A percentile compares a stretch with the other conserved stretches of the same genome.
phyloP scores from a whole-genome alignment of 805 yeast genomes.

The Wickerhamomyces chaumierensis region DNA sequence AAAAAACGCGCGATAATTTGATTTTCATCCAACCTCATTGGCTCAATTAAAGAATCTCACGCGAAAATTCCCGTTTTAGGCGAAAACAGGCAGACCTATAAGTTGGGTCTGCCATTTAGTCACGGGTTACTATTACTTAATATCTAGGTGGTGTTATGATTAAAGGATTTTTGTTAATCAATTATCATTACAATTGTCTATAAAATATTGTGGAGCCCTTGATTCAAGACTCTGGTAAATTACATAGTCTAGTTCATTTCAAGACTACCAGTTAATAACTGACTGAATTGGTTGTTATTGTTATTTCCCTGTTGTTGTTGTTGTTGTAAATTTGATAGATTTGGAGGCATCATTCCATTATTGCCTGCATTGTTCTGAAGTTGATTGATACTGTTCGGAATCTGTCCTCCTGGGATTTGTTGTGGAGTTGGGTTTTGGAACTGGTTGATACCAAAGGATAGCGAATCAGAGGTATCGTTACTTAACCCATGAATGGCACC shows the following conservation, averaged over 20 bases:
- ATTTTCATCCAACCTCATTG: not conserved
- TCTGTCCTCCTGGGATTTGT: not conserved
- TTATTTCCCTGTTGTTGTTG: too few species aligned
- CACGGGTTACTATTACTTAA: too few species aligned
- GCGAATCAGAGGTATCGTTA: slow-evolving; percentile 4
- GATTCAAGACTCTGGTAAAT: too few species aligned
- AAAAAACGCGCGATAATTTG: not conserved
- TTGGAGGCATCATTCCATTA: not conserved
- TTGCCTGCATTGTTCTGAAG: not conserved
- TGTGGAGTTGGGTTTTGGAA: not conserved
- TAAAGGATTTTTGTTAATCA: too few species aligned
- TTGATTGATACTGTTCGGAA: not conserved
- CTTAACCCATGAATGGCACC: slow-evolving; percentile 46
- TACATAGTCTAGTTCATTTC: not conserved
- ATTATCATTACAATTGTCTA: too few species aligned
- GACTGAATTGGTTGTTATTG: not conserved
- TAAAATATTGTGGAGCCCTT: too few species aligned
- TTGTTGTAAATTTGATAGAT: not conserved
- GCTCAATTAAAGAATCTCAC: not conserved
- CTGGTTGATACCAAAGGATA: not conserved
- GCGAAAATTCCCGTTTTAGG: not conserved
- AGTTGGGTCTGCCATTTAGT: too few species aligned
- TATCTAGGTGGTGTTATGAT: too few species aligned
- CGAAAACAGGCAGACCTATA: too few species aligned
- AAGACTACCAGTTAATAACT: not conserved